Percentiles rank a stretch among this genome's conserved stretches.
Conservation (phyloP, 108 stramenopile genomes). For the Nitzschia putrida region DNA sequence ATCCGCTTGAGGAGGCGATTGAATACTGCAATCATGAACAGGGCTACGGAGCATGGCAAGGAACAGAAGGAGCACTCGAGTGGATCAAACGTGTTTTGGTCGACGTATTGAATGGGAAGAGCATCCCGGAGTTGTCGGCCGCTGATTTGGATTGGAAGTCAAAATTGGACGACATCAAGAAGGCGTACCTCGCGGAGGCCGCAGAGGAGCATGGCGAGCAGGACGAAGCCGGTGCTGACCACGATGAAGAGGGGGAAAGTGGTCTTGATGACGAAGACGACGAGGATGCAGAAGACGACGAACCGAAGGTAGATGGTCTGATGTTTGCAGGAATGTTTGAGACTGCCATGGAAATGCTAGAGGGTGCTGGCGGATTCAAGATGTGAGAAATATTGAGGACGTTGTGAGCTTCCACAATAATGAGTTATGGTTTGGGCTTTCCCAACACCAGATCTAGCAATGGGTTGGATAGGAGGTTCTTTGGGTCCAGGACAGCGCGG, state of each 20-base stretch:
- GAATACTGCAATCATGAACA: constrained; percentile 77
- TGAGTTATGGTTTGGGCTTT: constrained; percentile 23
- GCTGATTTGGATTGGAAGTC: constrained; percentile 64
- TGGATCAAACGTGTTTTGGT: constrained; percentile 59
- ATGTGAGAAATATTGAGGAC: not conserved
- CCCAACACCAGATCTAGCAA: constrained; percentile 52
- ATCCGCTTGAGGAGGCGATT: constrained; percentile 76
- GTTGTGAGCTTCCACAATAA: not conserved
- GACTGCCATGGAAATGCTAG: constrained; percentile 89
- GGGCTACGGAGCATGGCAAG: constrained; percentile 59
- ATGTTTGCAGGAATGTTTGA: constrained; percentile 92
- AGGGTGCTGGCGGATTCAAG: constrained; percentile 36
- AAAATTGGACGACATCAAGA: constrained; percentile 40
- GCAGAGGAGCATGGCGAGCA: constrained; percentile 27
- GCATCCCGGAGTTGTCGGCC: constrained; percentile 18
- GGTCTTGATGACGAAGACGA: constrained; percentile 42
- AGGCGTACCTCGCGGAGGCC: constrained; percentile 25
- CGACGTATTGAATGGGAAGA: constrained; percentile 40
- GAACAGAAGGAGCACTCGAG: constrained; percentile 75
- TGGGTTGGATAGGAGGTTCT: constrained; percentile 53
- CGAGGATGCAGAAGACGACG: constrained; percentile 44
- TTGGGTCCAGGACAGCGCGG: constrained; percentile 68
- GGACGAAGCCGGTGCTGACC: constrained; percentile 2
- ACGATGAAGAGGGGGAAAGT: constrained; percentile 11
- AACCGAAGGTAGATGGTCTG: constrained; percentile 65